phyloP scores from a whole-genome alignment of 2,329 filamentous ascomycete genomes.

The Verticillium dahliae region DNA sequence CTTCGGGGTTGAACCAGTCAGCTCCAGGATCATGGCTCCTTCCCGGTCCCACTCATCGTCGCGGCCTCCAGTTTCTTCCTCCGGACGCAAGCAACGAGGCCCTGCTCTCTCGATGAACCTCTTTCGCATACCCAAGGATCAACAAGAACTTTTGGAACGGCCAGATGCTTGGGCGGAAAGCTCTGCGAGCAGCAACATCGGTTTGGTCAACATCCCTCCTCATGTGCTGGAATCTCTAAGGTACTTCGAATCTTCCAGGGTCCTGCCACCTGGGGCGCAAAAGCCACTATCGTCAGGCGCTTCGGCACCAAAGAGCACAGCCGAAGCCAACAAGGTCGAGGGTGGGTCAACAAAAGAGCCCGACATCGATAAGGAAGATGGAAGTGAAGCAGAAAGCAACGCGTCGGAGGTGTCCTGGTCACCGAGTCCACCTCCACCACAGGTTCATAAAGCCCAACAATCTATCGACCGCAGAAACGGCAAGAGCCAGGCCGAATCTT shows the following conservation, averaged over 20 bases:
- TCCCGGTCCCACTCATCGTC: not conserved
- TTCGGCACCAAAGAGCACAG: not conserved
- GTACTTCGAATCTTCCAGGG: constrained; percentile 9
- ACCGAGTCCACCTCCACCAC: constrained; percentile 10
- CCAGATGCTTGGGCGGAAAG: constrained; percentile 28
- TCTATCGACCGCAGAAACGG: not conserved
- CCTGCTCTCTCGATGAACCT: constrained; percentile 16
- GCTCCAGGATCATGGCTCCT: not conserved
- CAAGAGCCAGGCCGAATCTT: not conserved
- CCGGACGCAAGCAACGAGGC: not conserved
- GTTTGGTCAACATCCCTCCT: constrained; percentile 24
- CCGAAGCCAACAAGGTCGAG: not conserved
- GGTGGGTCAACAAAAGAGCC: not conserved
- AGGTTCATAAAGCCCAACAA: not conserved
- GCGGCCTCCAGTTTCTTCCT: not conserved
- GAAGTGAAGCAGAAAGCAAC: constrained; percentile 3
- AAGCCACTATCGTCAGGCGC: not conserved
- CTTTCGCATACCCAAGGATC: constrained; percentile 28
- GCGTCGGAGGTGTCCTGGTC: constrained; percentile 13
- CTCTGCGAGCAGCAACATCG: constrained; percentile 15
- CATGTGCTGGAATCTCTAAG: constrained; percentile 25
- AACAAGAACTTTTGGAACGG: constrained; percentile 26
- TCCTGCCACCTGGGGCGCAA: constrained; percentile 8
- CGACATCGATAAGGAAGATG: not conserved
- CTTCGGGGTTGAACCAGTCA: not conserved